Conservation (phyloP, 768 basidiomycete species). For the Lentinula boryana region DNA sequence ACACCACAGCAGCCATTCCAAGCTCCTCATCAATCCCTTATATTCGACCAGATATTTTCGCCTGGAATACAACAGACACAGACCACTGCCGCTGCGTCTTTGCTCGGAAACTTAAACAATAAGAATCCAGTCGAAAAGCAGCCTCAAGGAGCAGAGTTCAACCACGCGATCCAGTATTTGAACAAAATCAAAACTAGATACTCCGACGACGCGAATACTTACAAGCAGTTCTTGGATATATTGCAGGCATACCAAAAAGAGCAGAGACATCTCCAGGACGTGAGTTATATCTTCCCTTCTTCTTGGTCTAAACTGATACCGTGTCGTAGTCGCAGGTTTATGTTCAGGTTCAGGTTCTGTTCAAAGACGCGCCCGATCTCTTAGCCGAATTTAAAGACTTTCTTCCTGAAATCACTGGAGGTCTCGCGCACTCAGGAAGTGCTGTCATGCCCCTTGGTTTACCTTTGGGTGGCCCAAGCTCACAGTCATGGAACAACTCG, state of each 20-base stretch:
- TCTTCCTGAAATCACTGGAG: slow-evolving; percentile 54
- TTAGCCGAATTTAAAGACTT: slow-evolving; percentile 80
- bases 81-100: slow-evolving; percentile 57
- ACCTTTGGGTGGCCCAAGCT: slow-evolving; percentile 19
- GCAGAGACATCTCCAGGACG: slow-evolving; percentile 65
- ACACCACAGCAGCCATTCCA: slow-evolving; percentile 43
- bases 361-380: slow-evolving; percentile 77
- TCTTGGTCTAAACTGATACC: slow-evolving; percentile 8
- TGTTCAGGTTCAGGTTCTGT: slow-evolving; percentile 72
- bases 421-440: slow-evolving; percentile 32
- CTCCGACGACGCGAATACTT: slow-evolving; percentile 83
- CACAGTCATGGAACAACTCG: slow-evolving; percentile 28
- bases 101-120: slow-evolving; percentile 54
- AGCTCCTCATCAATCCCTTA: slow-evolving; percentile 23
- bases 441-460: slow-evolving; percentile 41
- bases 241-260: slow-evolving; percentile 86
- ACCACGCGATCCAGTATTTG: slow-evolving; percentile 93
- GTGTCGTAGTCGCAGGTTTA: slow-evolving; percentile 61
- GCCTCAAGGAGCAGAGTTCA: slow-evolving; percentile 62
- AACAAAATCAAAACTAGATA: slow-evolving; percentile 98
- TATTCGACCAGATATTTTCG: slow-evolving; percentile 37
- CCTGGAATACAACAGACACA: slow-evolving; percentile 39
- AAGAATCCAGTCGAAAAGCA: slow-evolving; percentile 45
- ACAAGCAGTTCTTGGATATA: slow-evolving; percentile 87
- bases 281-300: slow-evolving; percentile 29